Evolutionary conservation across 345 rosid species (phyloP), one percentile per base, ranked within the genome.

Genomic region (Salix koriyanagi): DNA sequence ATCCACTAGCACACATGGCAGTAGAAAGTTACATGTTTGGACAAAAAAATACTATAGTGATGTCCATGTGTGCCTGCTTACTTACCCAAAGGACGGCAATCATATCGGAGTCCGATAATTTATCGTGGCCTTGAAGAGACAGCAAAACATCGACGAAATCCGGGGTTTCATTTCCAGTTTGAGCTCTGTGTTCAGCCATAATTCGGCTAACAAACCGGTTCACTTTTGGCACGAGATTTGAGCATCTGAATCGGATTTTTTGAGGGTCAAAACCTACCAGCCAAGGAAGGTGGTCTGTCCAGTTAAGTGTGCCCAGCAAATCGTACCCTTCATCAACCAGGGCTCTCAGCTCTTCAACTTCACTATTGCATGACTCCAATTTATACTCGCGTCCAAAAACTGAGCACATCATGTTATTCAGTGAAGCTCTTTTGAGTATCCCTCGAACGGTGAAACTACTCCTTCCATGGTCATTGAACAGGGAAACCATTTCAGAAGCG

Each of bases 11-110:
- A 18, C 41, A 60, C 42, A 61, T 65, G 34, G 26, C 21, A 54
- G 2, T 41, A 36, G 62, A 14, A 52, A 15, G 30, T 21, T 44
- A 54, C 50, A 16, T 68, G 62, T 32, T 25, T 32, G 70, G 73
- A 23, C 48, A 21, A 28, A 65, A 64, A 36, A 0, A 67, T 15
- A 66, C 1, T 25, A 11, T 30, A 73, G 21, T 28, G 28, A 1
- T 5, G 13, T 10, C 2, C 42, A 9, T 50, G 26, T 28, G 67
- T 30, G 25, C 25, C 34, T 16, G 10, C 10, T 62, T 72, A 62
- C 88, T 68, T 84, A 92, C 97, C 97, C 97, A 92, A 11, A 92
- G 88, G 77, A 92, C 91, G 65, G 97, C 94, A 73, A 92, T 86
- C 85, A 88, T 92, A 67, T 92, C 94, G 14, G 89, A 73, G 70